These are phyloP conservation scores for Neofusicoccum ribis DNA, from an alignment of 2,329 filamentous ascomycete genomes.

Conservation along the genomic window DNA sequence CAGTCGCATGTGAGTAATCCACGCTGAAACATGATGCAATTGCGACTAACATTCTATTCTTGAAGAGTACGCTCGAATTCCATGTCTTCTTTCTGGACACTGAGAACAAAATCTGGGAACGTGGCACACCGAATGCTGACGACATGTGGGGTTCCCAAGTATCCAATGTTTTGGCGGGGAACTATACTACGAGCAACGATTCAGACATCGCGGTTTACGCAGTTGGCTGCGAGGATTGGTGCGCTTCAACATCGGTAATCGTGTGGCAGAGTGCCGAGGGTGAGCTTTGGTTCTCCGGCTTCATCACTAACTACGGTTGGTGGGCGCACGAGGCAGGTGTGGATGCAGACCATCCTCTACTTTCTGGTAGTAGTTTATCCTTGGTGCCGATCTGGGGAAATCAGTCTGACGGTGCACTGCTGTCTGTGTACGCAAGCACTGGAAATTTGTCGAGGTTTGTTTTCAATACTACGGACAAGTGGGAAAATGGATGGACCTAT, in stretches of 20 bases:
- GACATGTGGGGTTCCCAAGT: background rate
- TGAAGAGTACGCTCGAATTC: background rate
- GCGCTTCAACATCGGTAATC: background rate
- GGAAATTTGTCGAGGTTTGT: background rate
- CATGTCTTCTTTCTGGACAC: background rate
- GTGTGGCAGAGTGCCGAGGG: background rate
- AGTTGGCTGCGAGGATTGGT: background rate
- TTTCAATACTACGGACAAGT: background rate
- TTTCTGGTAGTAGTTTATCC: background rate
- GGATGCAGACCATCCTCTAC: background rate
- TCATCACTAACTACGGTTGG: conserved; percentile 63
- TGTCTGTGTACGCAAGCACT: background rate
- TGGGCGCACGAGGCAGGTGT: conserved; percentile 37
- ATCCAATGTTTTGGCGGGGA: background rate
- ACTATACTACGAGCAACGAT: background rate
- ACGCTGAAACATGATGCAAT: background rate
- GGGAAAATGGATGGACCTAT: background rate
- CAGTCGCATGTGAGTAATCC: background rate
- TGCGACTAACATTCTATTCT: background rate
- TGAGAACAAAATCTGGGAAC: background rate
- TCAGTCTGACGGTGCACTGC: background rate
- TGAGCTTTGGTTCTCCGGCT: conserved; percentile 41
- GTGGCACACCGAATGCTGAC: background rate
- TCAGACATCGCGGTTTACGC: background rate
- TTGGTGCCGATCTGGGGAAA: background rate